phyloP scores from a whole-genome alignment of 2,329 filamentous ascomycete species.

The Colletotrichum sp. region DNA sequence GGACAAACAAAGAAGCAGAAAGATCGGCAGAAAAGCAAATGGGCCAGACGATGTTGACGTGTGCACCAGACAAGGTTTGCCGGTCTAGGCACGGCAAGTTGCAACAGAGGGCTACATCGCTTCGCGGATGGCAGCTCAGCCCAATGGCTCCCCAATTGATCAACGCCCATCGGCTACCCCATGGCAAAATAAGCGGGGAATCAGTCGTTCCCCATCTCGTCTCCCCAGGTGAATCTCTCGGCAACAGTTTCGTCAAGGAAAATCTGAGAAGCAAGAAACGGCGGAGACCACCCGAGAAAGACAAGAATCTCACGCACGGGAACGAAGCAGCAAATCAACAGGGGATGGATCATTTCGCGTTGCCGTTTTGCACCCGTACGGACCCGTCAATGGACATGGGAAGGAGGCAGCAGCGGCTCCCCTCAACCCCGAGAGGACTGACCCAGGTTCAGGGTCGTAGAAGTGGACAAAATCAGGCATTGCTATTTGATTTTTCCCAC shows the following conservation, averaged over 20 bases:
- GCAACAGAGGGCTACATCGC: slow-evolving; percentile 19
- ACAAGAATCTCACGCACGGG: not conserved
- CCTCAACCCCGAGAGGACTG: not conserved
- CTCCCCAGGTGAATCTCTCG: not conserved
- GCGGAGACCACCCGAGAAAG: not conserved
- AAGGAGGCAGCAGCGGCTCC: not conserved
- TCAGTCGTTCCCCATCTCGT: not conserved
- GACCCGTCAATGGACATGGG: not conserved
- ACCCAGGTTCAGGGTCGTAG: not conserved
- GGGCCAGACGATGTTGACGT: not conserved
- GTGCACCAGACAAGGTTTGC: not conserved
- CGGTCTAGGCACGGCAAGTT: not conserved
- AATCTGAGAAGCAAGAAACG: not conserved
- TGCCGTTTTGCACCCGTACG: not conserved
- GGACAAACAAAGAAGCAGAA: not conserved
- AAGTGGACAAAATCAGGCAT: not conserved
- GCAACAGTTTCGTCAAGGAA: not conserved
- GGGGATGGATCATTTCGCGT: not conserved
- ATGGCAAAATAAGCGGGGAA: not conserved
- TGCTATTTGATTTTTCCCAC: not conserved
- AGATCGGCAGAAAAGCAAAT: not conserved
- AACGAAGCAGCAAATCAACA: not conserved
- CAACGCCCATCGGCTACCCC: not conserved
- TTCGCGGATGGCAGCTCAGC: slow-evolving; percentile 18
- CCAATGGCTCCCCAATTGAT: slow-evolving; percentile 1